These are phyloP conservation scores for Urochloa ruziziensis DNA, from an alignment of 176 grass and related monocot genomes.

Conservation along the genomic window DNA sequence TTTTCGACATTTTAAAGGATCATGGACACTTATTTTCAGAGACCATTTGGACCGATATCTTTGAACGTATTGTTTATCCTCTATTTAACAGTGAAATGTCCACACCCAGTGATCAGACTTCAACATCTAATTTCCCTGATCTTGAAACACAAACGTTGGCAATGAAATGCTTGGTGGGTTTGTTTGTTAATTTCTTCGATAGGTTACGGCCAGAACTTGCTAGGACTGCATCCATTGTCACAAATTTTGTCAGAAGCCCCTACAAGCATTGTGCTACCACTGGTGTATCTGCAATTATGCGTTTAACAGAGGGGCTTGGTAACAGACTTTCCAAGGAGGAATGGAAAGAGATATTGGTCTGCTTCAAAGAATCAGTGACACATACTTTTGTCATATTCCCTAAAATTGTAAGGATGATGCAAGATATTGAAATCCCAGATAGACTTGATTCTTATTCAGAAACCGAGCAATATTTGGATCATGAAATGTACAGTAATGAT, in stretches of 20 bases:
- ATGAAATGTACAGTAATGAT: conserved; percentile 64
- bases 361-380: conserved; percentile 64
- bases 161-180: conserved; percentile 75
- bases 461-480: conserved; percentile 78
- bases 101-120: conserved; percentile 29
- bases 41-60: conserved; percentile 70
- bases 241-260: conserved; percentile 74
- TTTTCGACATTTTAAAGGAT: conserved; percentile 98
- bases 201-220: conserved; percentile 59
- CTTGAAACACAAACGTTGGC: conserved; percentile 74
- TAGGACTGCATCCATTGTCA: conserved; percentile 55
- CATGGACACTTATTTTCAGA: conserved; percentile 77
- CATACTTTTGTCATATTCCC: conserved; percentile 50
- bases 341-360: conserved; percentile 72
- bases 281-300: conserved; percentile 67
- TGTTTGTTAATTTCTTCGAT: conserved; percentile 79
- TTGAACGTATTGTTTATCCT: conserved; percentile 77
- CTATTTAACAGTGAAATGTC: conserved; percentile 60
- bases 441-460: conserved; percentile 71
- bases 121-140: conserved; percentile 48
- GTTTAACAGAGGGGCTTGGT: conserved; percentile 67
- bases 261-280: conserved; percentile 81
- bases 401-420: conserved; percentile 83
- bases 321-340: conserved; percentile 65
- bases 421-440: conserved; percentile 91